Evolutionary conservation across 2,329 filamentous ascomycete species (phyloP), one percentile per base, ranked within the genome.

Genomic region (Raffaelea arxii): DNA sequence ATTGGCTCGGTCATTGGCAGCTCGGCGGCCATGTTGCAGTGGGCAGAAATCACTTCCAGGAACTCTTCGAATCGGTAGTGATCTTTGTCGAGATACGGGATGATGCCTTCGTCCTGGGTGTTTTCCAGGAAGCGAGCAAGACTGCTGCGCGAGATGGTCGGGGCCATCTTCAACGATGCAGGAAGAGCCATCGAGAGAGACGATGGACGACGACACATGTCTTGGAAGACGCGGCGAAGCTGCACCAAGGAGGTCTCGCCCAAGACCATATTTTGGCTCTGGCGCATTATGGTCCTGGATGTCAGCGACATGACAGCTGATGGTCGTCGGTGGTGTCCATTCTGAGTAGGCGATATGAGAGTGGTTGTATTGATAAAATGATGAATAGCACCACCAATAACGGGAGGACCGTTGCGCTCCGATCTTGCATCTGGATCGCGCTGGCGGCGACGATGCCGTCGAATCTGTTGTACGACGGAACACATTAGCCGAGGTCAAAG

Each of bases 41-140:
- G 53, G 37, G 63, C 59, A 53, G 64, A 65, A 70, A 71, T 75
- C 19, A 65, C 58, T 52, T 66, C 70, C 22, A 76, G 63, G 49
- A 80, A 80, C 30, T 75, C 67, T 37, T 68, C 65, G 16, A 69
- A 62, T 4, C 53, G 60, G 56, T 75, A 78, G 2, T 55, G 55
- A 4, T 72, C 65, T 37, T 67, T 62, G 16, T 62, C 55, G n/a
- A 59, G 52, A 16, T 59, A 57, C 12, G 69, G 45, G 4, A 57
- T 52, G 4, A 55, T 49, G 12, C 50, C 42, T 46, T 77, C 71
- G 25, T 69, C 68, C 54, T 82, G 78, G 2, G 64, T 64, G 1
- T 60, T 56, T 30, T 64, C 60, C n/a, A 82, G 58, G 57, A 80
- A 82, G 4, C 55, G 54, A 25, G 59, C 55, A 46, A 81, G 69